phyloP scores from a whole-genome alignment of 192 early-diverging fungal genomes.

The Coemansia nantahalensis region DNA sequence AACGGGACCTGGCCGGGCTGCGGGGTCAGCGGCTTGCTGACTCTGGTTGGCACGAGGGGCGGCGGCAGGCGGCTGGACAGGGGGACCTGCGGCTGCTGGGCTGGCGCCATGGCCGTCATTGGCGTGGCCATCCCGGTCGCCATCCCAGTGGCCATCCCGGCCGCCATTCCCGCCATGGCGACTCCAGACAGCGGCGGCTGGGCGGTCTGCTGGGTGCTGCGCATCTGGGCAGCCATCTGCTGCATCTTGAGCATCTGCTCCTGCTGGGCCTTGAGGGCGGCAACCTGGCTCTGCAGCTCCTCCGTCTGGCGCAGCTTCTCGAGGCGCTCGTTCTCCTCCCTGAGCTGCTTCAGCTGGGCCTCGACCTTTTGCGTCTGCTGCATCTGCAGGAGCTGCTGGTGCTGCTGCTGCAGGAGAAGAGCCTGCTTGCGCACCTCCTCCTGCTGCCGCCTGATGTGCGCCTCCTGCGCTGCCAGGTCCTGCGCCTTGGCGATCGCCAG shows the following conservation, averaged over 20 bases:
- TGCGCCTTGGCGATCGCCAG: constrained; percentile 43
- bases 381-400: constrained; percentile 47
- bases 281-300: constrained; percentile 41
- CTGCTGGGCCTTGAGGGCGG: constrained; percentile 36
- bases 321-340: constrained; percentile 42
- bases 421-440: constrained; percentile 50
- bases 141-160: constrained; percentile 2
- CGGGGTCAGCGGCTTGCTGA: constrained; percentile 12
- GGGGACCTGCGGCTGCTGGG: constrained; percentile 16
- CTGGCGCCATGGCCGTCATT: neutral
- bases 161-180: constrained; percentile 10
- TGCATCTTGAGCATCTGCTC: constrained; percentile 53
- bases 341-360: constrained; percentile 46
- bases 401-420: constrained; percentile 46
- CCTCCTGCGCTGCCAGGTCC: constrained; percentile 44
- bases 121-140: constrained; percentile 8
- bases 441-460: constrained; percentile 40
- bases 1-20: constrained; percentile 6
- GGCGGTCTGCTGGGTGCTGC: constrained; percentile 4
- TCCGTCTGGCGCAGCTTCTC: constrained; percentile 46
- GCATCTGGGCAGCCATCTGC: constrained; percentile 46
- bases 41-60: constrained; percentile 35
- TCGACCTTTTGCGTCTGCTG: constrained; percentile 54
- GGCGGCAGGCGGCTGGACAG: constrained; percentile 42
- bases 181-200: neutral